These are phyloP conservation scores for Botryotinia calthae DNA, from an alignment of 2,329 filamentous ascomycete species.

Conservation along the genomic window DNA sequence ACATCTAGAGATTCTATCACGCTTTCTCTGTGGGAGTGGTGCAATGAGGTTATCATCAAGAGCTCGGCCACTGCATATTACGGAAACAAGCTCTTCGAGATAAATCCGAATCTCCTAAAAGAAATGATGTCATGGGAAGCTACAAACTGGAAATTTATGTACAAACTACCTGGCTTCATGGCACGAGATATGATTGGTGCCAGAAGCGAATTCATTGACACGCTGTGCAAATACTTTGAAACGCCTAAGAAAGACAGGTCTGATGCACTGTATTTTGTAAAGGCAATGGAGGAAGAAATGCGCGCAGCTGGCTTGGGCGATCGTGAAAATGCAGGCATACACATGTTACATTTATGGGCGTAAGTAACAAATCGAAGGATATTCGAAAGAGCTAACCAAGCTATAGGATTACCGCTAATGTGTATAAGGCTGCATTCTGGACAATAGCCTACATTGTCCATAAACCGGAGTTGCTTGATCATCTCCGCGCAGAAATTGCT, in stretches of 20 bases:
- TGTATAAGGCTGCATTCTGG: slow-evolving; percentile 10
- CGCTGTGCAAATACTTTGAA: slow-evolving; percentile 5
- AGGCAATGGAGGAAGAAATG: not conserved
- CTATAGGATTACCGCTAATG: not conserved
- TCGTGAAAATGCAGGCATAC: not conserved
- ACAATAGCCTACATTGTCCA: slow-evolving; percentile 5
- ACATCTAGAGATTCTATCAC: not conserved
- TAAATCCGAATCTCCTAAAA: slow-evolving; percentile 1
- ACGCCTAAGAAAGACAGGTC: not conserved
- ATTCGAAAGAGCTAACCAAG: not conserved
- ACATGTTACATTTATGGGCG: slow-evolving; percentile 9
- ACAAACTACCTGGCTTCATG: not conserved
- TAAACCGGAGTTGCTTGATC: not conserved
- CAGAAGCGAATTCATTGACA: not conserved
- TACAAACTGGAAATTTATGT: slow-evolving; percentile 10
- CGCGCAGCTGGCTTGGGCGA: not conserved
- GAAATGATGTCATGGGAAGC: not conserved
- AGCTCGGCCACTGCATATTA: not conserved
- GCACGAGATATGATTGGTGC: not conserved
- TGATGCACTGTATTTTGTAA: slow-evolving; percentile 4
- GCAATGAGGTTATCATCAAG: not conserved
- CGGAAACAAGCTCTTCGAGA: not conserved
- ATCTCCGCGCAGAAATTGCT: not conserved
- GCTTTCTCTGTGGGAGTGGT: not conserved
- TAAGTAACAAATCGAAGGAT: not conserved